Evolutionary conservation across 2,329 filamentous ascomycete species (phyloP).

Genomic region (Aspergillus ustus): DNA sequence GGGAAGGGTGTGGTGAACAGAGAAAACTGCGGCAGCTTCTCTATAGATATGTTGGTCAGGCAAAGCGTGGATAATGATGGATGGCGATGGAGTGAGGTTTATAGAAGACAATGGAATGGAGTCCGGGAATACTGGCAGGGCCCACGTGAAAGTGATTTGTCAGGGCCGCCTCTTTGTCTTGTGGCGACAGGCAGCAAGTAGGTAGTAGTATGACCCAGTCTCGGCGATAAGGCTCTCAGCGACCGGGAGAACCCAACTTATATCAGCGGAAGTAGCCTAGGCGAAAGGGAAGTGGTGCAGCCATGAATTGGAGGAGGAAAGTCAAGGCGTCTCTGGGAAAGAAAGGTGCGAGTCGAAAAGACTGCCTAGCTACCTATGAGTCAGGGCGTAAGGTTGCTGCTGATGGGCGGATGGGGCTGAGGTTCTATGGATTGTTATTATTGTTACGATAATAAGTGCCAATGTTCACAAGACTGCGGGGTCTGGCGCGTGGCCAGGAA

Average conservation of each 20-base stretch:
- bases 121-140: slow-evolving; percentile 24
- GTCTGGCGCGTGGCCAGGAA: slow-evolving; percentile 29
- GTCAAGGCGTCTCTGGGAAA: slow-evolving; percentile 11
- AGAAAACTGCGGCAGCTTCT: slow-evolving; percentile 4
- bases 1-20: neutral
- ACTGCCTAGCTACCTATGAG: slow-evolving; percentile 24
- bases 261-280: slow-evolving; percentile 2
- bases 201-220: slow-evolving; percentile 22
- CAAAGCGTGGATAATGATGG: slow-evolving; percentile 2
- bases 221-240: slow-evolving; percentile 30
- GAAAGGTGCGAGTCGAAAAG: slow-evolving; percentile 8
- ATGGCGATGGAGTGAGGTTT: slow-evolving; percentile 22
- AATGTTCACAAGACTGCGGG: slow-evolving; percentile 31
- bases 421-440: slow-evolving; percentile 20
- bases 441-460: slow-evolving; percentile 9
- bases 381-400: slow-evolving; percentile 23
- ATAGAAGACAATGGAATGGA: slow-evolving; percentile 30
- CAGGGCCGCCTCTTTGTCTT: slow-evolving; percentile 30
- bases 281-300: neutral
- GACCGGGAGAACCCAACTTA: slow-evolving; percentile 13
- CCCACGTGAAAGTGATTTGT: slow-evolving; percentile 34
- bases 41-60: neutral
- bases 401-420: slow-evolving; percentile 24
- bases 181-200: slow-evolving; percentile 29
- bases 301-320: slow-evolving; percentile 7